Conservation (phyloP, 1,284 basidiomycete genomes). For the Ustilago crameri region DNA sequence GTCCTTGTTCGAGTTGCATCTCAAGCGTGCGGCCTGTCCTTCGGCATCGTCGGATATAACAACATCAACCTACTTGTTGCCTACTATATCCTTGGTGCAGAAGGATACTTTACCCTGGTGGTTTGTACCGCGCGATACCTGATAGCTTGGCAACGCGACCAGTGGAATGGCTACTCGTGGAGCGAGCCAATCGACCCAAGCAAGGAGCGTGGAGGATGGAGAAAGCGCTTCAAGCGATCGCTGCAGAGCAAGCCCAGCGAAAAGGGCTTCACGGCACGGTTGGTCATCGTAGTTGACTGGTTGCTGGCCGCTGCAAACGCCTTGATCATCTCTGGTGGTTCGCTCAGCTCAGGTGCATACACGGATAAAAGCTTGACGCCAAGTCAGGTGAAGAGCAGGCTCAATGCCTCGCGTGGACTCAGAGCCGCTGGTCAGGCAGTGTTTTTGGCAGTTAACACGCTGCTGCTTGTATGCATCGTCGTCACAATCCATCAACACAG, state of each 20-base stretch:
- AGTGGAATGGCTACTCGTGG: conserved; percentile 42
- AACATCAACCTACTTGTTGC: conserved; percentile 40
- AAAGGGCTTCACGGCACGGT: not conserved
- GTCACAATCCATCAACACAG: conserved; percentile 25
- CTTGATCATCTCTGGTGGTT: conserved; percentile 38
- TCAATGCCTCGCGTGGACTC: conserved; percentile 14
- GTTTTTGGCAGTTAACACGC: conserved; percentile 27
- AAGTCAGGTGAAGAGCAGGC: not conserved
- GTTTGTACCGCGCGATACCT: conserved; percentile 49
- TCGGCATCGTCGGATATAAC: conserved; percentile 32
- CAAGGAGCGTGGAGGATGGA: conserved; percentile 3
- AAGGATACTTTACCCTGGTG: conserved; percentile 56
- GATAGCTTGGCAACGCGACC: conserved; percentile 49
- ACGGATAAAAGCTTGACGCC: conserved; percentile 5
- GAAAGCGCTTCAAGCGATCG: conserved; percentile 3
- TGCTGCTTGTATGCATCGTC: conserved; percentile 18
- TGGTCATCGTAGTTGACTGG: conserved; percentile 26
- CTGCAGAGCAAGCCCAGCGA: conserved; percentile 9
- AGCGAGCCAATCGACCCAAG: conserved; percentile 24
- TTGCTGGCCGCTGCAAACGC: conserved; percentile 31
- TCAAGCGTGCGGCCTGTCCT: conserved; percentile 41
- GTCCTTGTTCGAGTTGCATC: conserved; percentile 42
- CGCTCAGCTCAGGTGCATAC: conserved; percentile 17
- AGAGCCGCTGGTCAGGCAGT: conserved; percentile 28
- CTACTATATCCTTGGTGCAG: conserved; percentile 49